Evolutionary conservation across 1,139 yeast species (phyloP).

Genomic region (Zygosaccharomyces pseudobailii): DNA sequence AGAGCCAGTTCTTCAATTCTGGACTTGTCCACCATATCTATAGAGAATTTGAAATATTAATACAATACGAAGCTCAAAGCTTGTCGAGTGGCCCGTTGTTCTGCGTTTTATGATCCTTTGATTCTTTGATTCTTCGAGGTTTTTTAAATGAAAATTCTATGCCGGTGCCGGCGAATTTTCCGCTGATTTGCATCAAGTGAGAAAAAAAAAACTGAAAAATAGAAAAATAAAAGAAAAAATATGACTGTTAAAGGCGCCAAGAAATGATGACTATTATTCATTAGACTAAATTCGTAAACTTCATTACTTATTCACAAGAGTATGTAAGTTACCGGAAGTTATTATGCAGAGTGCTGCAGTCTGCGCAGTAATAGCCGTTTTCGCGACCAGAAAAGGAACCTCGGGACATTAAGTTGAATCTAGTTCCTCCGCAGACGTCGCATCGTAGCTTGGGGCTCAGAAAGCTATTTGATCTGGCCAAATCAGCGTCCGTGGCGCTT

Average conservation of each 20-base stretch:
- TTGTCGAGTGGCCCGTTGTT: not conserved
- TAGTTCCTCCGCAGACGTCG: constrained; percentile 37
- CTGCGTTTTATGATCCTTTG: not conserved
- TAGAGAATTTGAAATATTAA: not conserved
- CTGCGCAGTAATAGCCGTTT: constrained; percentile 19
- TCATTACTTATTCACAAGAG: not conserved
- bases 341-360: constrained; percentile 24
- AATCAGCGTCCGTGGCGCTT: constrained; percentile 5
- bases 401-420: constrained; percentile 24
- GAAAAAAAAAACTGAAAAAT: not conserved
- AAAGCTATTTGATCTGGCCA: constrained; percentile 12
- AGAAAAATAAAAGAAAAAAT: not conserved
- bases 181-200: not conserved
- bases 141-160: not conserved
- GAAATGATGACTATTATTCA: not conserved
- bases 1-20: constrained; percentile 2
- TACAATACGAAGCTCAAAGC: not conserved
- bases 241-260: not conserved
- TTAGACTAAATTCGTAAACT: not conserved
- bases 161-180: not conserved
- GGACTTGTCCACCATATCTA: not conserved
- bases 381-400: constrained; percentile 11
- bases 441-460: constrained; percentile 26
- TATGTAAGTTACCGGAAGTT: constrained; percentile 16
- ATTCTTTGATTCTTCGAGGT: not conserved